phyloP scores from a whole-genome alignment of 2,329 filamentous ascomycete species.

The Fusarium stilboides region DNA sequence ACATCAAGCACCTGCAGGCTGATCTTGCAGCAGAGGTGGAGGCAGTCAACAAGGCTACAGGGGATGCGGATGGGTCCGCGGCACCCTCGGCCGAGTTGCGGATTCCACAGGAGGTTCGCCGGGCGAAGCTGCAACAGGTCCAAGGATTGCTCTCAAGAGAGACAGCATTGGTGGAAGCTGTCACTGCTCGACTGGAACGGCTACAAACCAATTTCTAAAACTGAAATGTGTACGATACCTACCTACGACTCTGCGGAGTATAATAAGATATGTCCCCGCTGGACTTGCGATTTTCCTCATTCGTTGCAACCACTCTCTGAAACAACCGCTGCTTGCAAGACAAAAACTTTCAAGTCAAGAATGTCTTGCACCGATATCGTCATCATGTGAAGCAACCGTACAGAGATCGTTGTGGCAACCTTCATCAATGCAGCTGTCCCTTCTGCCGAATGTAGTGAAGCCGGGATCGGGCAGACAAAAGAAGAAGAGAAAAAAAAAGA shows the following conservation, averaged over 20 bases:
- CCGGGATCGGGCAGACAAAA: not conserved
- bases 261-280: constrained; percentile 33
- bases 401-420: constrained; percentile 23
- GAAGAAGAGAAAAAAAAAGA: constrained; percentile 16
- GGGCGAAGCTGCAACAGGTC: constrained; percentile 75
- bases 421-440: not conserved
- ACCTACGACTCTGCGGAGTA: constrained; percentile 25
- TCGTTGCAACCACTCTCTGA: constrained; percentile 1
- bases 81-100: constrained; percentile 60
- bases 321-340: not conserved
- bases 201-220: constrained; percentile 58
- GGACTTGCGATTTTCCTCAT: constrained; percentile 8
- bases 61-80: constrained; percentile 47
- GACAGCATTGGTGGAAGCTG: constrained; percentile 77
- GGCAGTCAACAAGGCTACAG: constrained; percentile 56
- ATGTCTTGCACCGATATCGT: not conserved
- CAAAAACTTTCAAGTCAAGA: constrained; percentile 1
- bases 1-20: constrained; percentile 68
- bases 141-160: constrained; percentile 76
- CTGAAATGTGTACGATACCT: constrained; percentile 46
- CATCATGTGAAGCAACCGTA: not conserved
- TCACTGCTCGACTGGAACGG: constrained; percentile 73
- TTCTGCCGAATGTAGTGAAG: not conserved
- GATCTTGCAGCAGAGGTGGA: constrained; percentile 68
- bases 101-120: constrained; percentile 73